These are phyloP conservation scores for Paraphaeosphaeria minitans DNA, from an alignment of 2,329 filamentous ascomycete genomes.

Conservation along the genomic window DNA sequence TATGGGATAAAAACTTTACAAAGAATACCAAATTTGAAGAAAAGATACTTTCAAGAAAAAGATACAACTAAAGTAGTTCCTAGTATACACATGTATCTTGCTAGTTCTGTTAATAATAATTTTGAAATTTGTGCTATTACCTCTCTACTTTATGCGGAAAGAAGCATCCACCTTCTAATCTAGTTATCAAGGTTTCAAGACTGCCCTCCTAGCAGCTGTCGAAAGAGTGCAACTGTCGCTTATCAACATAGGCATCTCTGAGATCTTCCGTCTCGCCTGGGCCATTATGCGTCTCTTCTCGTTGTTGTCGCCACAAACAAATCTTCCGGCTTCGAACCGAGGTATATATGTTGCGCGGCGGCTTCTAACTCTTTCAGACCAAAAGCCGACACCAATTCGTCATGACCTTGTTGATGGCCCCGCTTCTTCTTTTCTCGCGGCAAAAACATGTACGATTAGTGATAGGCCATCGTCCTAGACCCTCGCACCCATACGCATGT, in stretches of 20 bases:
- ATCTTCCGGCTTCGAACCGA: neutral
- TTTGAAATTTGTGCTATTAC: too few species aligned
- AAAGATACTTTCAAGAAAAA: too few species aligned
- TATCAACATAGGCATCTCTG: neutral
- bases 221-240: too few species aligned
- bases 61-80: too few species aligned
- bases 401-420: neutral
- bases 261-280: neutral
- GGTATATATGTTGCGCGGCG: neutral
- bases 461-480: neutral
- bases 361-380: conserved; percentile 4
- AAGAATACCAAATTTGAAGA: too few species aligned
- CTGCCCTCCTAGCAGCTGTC: neutral
- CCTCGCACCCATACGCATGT: neutral
- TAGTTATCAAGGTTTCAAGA: too few species aligned
- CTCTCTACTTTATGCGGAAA: too few species aligned
- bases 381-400: conserved; percentile 4
- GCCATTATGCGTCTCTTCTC: neutral
- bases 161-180: too few species aligned
- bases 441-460: neutral
- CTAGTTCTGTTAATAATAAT: too few species aligned
- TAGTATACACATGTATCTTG: too few species aligned
- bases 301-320: conserved; percentile 1
- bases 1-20: too few species aligned
- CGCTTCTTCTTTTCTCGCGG: neutral